These are phyloP conservation scores for Barnettozyma hawaiiensis DNA, from an alignment of 1,139 yeast species.

Conservation along the genomic window DNA sequence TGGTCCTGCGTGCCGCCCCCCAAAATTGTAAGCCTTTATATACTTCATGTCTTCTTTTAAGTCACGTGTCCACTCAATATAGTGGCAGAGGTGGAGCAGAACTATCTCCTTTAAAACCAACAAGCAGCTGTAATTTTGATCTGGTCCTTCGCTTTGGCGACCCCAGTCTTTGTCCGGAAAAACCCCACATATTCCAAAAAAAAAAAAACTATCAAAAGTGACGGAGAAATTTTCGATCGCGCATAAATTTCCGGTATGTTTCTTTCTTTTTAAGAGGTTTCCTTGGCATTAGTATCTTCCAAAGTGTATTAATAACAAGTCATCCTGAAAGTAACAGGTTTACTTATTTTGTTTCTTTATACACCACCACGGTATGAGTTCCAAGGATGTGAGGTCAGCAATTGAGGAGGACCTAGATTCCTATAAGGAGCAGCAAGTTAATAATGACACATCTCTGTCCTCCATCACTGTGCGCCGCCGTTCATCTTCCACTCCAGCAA, in stretches of 20 bases:
- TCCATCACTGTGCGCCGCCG: background rate
- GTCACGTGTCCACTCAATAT: no score
- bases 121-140: no score
- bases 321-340: background rate
- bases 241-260: background rate
- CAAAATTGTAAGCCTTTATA: no score
- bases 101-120: no score
- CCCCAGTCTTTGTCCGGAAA: no score
- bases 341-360: background rate
- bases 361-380: background rate
- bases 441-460: background rate
- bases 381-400: background rate
- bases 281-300: background rate
- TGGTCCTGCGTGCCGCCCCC: no score
- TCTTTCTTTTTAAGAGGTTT: background rate
- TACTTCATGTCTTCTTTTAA: no score
- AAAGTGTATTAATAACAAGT: no score
- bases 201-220: no score
- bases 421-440: background rate
- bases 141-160: no score
- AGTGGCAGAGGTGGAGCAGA: no score
- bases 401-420: background rate
- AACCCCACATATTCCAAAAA: no score
- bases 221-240: background rate
- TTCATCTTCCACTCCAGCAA: background rate